Conservation (phyloP, 768 basidiomycete species). For the Sporobolomyces pararoseus region DNA sequence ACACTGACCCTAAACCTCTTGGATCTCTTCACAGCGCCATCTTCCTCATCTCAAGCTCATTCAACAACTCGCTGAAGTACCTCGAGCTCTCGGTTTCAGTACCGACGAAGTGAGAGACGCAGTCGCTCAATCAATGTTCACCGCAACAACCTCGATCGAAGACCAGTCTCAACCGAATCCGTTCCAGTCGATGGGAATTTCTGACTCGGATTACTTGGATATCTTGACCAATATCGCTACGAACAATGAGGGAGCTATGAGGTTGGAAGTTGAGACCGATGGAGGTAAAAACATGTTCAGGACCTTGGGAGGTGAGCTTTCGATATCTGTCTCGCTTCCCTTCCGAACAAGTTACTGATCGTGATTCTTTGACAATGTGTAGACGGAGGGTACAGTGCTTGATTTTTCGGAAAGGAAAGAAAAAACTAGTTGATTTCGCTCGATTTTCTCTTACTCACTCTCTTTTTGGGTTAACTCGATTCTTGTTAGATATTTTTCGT, state of each 20-base stretch:
- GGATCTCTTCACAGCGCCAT: constrained; percentile 61
- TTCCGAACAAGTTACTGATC: no score
- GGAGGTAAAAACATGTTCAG: constrained; percentile 54
- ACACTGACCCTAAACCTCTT: not conserved
- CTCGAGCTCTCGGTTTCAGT: constrained; percentile 66
- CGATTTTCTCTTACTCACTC: no score
- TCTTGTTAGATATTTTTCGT: no score
- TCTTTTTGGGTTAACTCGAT: no score
- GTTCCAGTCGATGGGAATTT: constrained; percentile 78
- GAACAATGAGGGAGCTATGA: constrained; percentile 46
- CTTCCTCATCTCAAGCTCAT: constrained; percentile 74
- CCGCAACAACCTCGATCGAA: constrained; percentile 8
- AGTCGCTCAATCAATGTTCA: constrained; percentile 37
- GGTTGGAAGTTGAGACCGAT: constrained; percentile 44
- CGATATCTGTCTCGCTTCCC: not conserved
- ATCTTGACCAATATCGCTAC: constrained; percentile 69
- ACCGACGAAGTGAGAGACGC: constrained; percentile 49
- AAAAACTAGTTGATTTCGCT: no score
- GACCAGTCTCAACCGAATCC: constrained; percentile 59
- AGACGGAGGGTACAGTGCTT: constrained; percentile 9
- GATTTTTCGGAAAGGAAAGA: not conserved
- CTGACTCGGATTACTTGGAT: constrained; percentile 78
- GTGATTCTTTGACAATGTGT: not conserved
- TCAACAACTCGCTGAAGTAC: constrained; percentile 67
- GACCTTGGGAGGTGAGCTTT: constrained; percentile 48